Conservation (phyloP, 2,329 filamentous ascomycete species). For the Hypoxylon sp. region DNA sequence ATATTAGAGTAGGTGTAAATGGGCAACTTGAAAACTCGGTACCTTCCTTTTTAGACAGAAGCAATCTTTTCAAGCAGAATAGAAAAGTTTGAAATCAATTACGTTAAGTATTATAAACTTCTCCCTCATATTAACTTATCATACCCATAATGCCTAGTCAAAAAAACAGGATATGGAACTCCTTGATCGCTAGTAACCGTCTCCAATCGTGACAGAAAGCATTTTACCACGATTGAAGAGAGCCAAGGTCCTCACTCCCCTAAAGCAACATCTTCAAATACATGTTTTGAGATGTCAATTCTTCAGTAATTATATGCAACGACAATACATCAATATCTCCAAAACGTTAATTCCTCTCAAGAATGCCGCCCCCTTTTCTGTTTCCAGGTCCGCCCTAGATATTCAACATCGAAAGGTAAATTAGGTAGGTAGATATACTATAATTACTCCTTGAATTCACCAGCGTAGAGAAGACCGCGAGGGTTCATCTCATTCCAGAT, state of each 20-base stretch:
- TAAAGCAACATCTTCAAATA: neutral
- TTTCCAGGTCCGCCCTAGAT: neutral
- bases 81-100: too few relatives aligned
- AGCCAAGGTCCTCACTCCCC: neutral
- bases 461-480: slow-evolving; percentile 63
- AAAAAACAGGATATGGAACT: neutral
- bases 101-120: too few relatives aligned
- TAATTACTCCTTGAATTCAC: slow-evolving; percentile 57
- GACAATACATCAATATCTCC: slow-evolving; percentile 4
- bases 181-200: neutral
- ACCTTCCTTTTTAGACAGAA: too few relatives aligned
- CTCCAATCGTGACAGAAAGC: neutral
- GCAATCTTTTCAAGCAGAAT: too few relatives aligned
- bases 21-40: too few relatives aligned
- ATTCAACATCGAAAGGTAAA: neutral
- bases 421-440: neutral
- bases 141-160: too few relatives aligned
- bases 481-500: slow-evolving; percentile 65
- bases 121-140: too few relatives aligned
- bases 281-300: neutral
- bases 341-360: neutral
- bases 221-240: neutral
- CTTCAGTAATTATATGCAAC: slow-evolving; percentile 5
- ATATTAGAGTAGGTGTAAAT: too few relatives aligned
- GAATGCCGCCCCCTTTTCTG: slow-evolving; percentile 6